Base-by-base conservation (phyloP, 2,329 filamentous ascomycete genomes). In the Pseudogymnoascus sp. region DNA sequence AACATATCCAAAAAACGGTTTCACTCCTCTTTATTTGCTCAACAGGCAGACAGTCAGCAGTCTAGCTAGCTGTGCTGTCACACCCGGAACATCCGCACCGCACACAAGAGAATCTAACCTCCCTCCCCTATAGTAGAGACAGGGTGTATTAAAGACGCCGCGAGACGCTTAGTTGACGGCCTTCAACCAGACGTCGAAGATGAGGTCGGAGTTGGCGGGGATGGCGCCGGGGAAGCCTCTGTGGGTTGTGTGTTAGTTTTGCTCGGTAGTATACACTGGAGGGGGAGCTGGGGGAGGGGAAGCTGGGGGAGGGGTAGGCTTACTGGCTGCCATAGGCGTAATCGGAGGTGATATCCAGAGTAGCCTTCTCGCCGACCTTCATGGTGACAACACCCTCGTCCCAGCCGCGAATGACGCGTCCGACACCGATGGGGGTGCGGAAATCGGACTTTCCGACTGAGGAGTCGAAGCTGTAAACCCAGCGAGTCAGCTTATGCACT, bases 381-480 rank as follows among this genome's bases (percentile, higher is more conserved):
- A 99, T 97, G 73, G 85, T 80, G 60, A 80, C 78, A 62, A 97
- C 92, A 69, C 89, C 93, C 78, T 96, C 87, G 73, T 91, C 92
- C 91, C 85, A 96, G 70, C 86, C 90, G 80, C 84, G 85, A 79
- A 99, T 97, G 73, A 97, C 89, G 73, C 84, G 82, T 63, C 91
- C 91, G 68, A 89, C 81, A 62, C 95, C 95, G 75, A 99, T 97
- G 64, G 77, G 74, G 67, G 86, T 89, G 66, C 85, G 79, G 73
- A 97, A 93, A 10, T 91, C 85, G 60, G 86, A 88, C 63, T 90
- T 86, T 66, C 86, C 87, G 68, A 88, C 81, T 16, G 93, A 96
- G 66, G 87, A 89, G 79, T 97, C 95, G 79, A 99, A 97, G 77
- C 93, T 96, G n/a, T n/a, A n/a, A n/a, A n/a, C n/a, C n/a, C n/a